Evolutionary conservation across 2,329 filamentous ascomycete species (phyloP).

Genomic region (Xylaria sp.): DNA sequence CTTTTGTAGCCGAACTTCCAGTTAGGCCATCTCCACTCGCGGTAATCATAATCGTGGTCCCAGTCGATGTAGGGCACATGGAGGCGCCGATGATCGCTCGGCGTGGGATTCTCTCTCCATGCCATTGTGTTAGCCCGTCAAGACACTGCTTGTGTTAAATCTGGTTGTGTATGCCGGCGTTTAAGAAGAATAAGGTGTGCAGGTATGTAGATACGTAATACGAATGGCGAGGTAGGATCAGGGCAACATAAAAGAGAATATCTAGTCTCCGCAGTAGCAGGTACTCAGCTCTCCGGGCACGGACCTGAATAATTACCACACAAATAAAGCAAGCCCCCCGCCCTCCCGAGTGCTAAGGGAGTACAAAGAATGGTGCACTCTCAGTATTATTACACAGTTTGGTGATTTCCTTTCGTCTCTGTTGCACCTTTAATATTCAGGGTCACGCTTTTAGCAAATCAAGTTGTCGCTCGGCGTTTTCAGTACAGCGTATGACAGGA

Average conservation of each 20-base stretch:
- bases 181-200: neutral
- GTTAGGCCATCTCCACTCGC: constrained; percentile 6
- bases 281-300: neutral
- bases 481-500: neutral
- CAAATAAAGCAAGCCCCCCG: too few species aligned
- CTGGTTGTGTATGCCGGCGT: neutral
- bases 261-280: neutral
- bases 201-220: neutral
- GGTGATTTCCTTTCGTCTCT: neutral
- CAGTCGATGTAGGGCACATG: constrained; percentile 3
- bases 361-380: neutral
- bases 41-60: neutral
- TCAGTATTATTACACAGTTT: neutral
- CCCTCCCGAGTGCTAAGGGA: neutral
- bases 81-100: neutral
- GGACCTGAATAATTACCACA: neutral
- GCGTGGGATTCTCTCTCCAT: neutral
- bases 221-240: neutral
- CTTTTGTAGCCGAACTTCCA: neutral
- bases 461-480: neutral
- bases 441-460: neutral
- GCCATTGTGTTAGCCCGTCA: neutral
- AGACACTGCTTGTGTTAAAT: neutral
- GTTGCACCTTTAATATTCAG: neutral
- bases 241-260: neutral